Evolutionary conservation across 106 monocot genomes (phyloP).

Genomic region (Xerophyta viscosa): DNA sequence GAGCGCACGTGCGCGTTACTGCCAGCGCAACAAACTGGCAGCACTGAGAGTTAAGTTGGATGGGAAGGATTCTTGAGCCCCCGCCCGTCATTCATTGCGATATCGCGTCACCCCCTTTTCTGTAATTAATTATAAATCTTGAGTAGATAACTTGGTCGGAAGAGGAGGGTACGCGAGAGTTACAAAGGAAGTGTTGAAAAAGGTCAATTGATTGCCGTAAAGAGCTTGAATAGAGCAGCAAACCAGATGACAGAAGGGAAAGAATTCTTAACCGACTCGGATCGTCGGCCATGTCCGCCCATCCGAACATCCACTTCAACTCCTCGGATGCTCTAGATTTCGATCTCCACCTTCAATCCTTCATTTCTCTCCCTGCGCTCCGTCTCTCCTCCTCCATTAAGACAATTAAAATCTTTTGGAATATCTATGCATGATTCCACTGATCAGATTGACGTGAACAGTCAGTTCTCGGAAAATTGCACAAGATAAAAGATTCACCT

Average conservation of each 20-base stretch:
- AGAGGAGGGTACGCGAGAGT: conserved; percentile 58
- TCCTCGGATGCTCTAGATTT: conserved; percentile 48
- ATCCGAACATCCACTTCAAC: conserved; percentile 38
- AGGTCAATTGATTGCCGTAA: conserved; percentile 41
- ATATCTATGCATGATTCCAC: too few relatives aligned
- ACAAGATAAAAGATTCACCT: not conserved
- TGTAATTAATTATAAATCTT: too few relatives aligned
- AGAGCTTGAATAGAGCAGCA: conserved; percentile 32
- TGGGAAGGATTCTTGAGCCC: too few relatives aligned
- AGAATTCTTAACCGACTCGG: conserved; percentile 56
- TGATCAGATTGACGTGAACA: too few relatives aligned
- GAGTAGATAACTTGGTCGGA: conserved; percentile 62
- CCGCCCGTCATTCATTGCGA: too few relatives aligned
- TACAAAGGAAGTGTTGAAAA: conserved; percentile 43
- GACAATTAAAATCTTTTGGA: too few relatives aligned
- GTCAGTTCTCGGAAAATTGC: too few relatives aligned
- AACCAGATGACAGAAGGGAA: conserved; percentile 42
- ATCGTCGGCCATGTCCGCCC: conserved; percentile 45
- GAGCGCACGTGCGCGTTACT: too few relatives aligned
- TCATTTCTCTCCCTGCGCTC: conserved; percentile 50
- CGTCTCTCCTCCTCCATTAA: conserved; percentile 45
- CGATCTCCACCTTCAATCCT: conserved; percentile 51
- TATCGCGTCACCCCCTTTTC: too few relatives aligned
- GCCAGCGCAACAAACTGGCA: too few relatives aligned
- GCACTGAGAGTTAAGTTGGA: too few relatives aligned